Base-by-base conservation (phyloP, 352 stramenopile genomes). In the Pythium chondricola region DNA sequence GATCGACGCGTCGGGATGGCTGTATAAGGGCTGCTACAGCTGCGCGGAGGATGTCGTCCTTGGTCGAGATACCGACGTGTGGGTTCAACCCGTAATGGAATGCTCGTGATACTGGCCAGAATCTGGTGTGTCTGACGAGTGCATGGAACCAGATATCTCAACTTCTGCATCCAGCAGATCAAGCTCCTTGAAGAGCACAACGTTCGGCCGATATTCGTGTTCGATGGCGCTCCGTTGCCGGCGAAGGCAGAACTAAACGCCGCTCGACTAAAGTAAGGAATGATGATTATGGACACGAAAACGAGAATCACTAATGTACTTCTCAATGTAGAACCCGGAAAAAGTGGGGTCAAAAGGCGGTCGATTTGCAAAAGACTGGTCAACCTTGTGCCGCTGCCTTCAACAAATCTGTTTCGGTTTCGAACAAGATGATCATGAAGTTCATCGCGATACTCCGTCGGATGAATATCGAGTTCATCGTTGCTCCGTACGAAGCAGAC, bases 401-500 rank as follows among this genome's bases (percentile, higher is more conserved):
- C 43, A 66, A 57, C n/a, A 72, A 73, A 43, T 71, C 75, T 14
- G 41, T 91, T 2, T 71, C 65, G 0, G 78, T 93, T 18, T 77
- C 79, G 18, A 87, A 86, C 40, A 70, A 74, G 6, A 93, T 93
- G 82, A 69, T 83, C 39, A 75, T 69, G 57, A 71, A 65, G 52
- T 63, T 93, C 26, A 78, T 88, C 21, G 63, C 38, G 0, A 62
- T 83, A n/a, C 52, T 93, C 43, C 61, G 64, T 21, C 61, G 66
- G 9, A 79, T 88, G 70, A 45, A 71, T 30, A 74, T 99, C 24
- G 44, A 85, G 3, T 98, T 95, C 63, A 69, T 98, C 20, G 93
- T 99, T 2, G 95, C 96, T 11, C 96, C 96, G 9, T 99, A 98
- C 58, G 96, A 99, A 73, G 96, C 96, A 11, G 96, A 99, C 54